phyloP scores from a whole-genome alignment of 768 basidiomycete species.

The Serendipita vermifera region DNA sequence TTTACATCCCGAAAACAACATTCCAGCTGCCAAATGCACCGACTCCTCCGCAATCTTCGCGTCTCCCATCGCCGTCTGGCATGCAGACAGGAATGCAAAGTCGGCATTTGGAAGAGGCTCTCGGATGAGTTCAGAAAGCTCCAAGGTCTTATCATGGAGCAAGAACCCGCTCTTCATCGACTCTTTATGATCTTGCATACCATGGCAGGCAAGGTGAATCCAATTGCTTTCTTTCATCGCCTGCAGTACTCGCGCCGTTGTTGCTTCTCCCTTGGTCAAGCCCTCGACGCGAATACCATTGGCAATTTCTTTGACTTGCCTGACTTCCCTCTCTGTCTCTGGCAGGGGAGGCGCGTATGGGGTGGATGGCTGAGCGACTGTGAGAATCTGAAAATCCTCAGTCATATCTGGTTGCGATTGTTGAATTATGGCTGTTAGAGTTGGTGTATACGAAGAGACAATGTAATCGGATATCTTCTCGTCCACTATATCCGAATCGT shows the following conservation, averaged over 20 bases:
- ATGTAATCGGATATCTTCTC: background rate
- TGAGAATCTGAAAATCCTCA: background rate
- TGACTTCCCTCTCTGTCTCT: background rate
- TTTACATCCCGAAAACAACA: constrained; percentile 25
- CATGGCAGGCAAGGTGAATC: constrained; percentile 24
- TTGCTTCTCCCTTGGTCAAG: background rate
- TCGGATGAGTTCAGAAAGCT: background rate
- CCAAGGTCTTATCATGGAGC: background rate
- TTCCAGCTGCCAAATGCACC: constrained; percentile 32
- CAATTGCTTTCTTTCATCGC: constrained; percentile 12
- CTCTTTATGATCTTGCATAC: constrained; percentile 16
- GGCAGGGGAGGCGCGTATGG: background rate
- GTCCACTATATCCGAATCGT: background rate
- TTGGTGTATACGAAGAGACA: constrained; percentile 12
- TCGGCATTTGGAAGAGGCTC: constrained; percentile 16
- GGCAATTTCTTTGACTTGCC: background rate
- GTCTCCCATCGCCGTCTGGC: constrained; percentile 31
- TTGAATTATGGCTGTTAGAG: constrained; percentile 3
- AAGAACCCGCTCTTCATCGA: background rate
- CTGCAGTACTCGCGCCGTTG: constrained; percentile 9
- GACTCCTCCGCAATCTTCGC: constrained; percentile 26
- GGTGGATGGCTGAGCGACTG: background rate
- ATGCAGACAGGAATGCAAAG: constrained; percentile 36
- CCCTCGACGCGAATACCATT: background rate
- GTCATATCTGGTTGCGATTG: background rate